Percentiles rank a stretch among this genome's conserved stretches.
Conservation (phyloP, 75 land plant species). For the Pinus taeda region DNA sequence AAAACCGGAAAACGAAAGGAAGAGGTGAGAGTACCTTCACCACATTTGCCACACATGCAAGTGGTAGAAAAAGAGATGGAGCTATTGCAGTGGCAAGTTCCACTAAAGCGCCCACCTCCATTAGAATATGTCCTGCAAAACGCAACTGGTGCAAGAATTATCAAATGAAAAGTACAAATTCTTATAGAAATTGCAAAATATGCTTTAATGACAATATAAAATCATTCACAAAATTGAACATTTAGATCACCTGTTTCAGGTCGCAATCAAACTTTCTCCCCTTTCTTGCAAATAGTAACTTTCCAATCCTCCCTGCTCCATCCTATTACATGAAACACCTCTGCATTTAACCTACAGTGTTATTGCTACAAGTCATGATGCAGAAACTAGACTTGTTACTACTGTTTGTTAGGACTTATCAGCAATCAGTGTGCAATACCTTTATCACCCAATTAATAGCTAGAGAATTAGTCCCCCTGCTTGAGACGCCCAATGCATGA, state of each 20-base stretch:
- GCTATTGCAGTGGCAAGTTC: conserved; percentile 44
- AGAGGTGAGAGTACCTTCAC: conserved; percentile 29
- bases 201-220: neutral
- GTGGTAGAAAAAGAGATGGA: conserved; percentile 39
- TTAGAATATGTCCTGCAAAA: conserved; percentile 41
- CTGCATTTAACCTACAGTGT: neutral
- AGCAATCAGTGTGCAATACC: conserved; percentile 14
- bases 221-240: neutral
- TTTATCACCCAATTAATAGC: conserved; percentile 56
- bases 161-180: neutral
- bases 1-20: neutral
- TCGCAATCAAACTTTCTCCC: conserved; percentile 49
- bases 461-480: conserved; percentile 25
- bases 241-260: conserved; percentile 33
- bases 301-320: conserved; percentile 53
- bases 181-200: neutral
- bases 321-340: conserved; percentile 20
- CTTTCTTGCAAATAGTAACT: conserved; percentile 49
- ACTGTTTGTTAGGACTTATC: neutral
- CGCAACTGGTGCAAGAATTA: conserved; percentile 28
- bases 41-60: conserved; percentile 49
- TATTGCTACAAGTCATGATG: neutral
- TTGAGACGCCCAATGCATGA: conserved; percentile 43
- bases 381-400: neutral
- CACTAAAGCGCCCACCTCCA: conserved; percentile 50